Percentiles rank a stretch among this genome's conserved stretches.
Conservation (phyloP, 2,329 filamentous ascomycete species). For the Fusarium goolgardi region DNA sequence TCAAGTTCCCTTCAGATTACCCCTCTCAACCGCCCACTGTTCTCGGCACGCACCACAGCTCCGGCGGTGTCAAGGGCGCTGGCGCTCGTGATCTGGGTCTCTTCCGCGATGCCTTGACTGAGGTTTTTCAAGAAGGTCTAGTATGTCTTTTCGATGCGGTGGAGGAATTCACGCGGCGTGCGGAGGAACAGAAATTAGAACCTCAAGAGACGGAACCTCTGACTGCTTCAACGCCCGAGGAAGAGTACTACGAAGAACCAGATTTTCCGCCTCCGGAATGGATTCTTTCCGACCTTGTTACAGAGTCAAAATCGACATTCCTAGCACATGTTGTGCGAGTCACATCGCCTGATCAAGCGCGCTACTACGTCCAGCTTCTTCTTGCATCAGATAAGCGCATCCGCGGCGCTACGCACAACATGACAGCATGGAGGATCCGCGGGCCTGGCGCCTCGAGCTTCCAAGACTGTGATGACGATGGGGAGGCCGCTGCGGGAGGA, state of each 20-base stretch:
- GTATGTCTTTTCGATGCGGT: slow-evolving; percentile 94
- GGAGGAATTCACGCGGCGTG: slow-evolving; percentile 71
- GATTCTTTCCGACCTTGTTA: slow-evolving; percentile 77
- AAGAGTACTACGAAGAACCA: slow-evolving; percentile 26
- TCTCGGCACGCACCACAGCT: slow-evolving; percentile 82
- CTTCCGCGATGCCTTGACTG: slow-evolving; percentile 73
- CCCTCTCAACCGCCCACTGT: slow-evolving; percentile 79
- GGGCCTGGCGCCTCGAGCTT: slow-evolving; percentile 66
- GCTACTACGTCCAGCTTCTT: slow-evolving; percentile 77
- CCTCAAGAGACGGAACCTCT: slow-evolving; percentile 41
- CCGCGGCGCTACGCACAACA: slow-evolving; percentile 92
- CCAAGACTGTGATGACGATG: slow-evolving; percentile 96
- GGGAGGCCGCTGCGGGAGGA: slow-evolving; percentile 90
- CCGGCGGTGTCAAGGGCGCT: slow-evolving; percentile 77
- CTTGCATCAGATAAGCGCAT: slow-evolving; percentile 85
- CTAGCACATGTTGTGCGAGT: slow-evolving; percentile 81
- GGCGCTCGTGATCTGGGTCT: slow-evolving; percentile 77
- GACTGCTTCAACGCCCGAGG: slow-evolving; percentile 26
- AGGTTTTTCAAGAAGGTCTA: slow-evolving; percentile 76
- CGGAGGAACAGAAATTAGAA: slow-evolving; percentile 50
- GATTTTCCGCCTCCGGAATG: slow-evolving; percentile 61
- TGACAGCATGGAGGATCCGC: slow-evolving; percentile 90
- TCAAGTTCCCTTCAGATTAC: slow-evolving; percentile 79
- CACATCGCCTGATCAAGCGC: slow-evolving; percentile 75
- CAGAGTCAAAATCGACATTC: slow-evolving; percentile 90